phyloP scores from a whole-genome alignment of 768 basidiomycete species.

The Collybiopsis luxurians region DNA sequence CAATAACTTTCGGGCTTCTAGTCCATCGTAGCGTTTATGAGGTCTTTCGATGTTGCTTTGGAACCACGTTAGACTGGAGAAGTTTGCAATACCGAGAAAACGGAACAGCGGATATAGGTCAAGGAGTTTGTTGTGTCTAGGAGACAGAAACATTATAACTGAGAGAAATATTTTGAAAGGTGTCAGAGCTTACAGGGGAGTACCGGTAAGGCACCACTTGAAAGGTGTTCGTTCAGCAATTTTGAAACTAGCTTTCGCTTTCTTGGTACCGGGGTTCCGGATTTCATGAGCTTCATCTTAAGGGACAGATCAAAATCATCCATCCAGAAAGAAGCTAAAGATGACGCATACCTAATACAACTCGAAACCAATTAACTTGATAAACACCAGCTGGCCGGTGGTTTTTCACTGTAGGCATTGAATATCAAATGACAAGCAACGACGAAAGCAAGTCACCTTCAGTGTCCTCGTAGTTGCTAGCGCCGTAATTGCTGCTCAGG shows the following conservation, averaged over 20 bases:
- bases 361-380: constrained; percentile 77
- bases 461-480: no score
- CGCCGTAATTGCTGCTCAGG: constrained; percentile 72
- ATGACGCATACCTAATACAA: constrained; percentile 90
- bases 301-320: background rate
- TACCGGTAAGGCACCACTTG: constrained; percentile 88
- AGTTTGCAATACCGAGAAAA: constrained; percentile 80
- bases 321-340: no score
- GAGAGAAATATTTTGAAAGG: no score
- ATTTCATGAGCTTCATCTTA: constrained; percentile 93
- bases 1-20: constrained; percentile 44
- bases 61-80: constrained; percentile 79
- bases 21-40: constrained; percentile 77
- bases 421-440: constrained; percentile 38
- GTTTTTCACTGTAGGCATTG: constrained; percentile 35
- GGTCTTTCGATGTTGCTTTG: constrained; percentile 75
- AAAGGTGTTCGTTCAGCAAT: constrained; percentile 74
- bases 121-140: constrained; percentile 84
- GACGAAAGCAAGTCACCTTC: constrained; percentile 37
- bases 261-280: constrained; percentile 61
- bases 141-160: background rate
- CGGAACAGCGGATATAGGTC: constrained; percentile 89
- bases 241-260: constrained; percentile 72
- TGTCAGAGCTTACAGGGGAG: constrained; percentile 60
- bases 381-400: constrained; percentile 57